Percentiles rank a stretch among this genome's conserved stretches.
phyloP scores from a whole-genome alignment of 352 stramenopile genomes.

The Phytophthora nicotianae region DNA sequence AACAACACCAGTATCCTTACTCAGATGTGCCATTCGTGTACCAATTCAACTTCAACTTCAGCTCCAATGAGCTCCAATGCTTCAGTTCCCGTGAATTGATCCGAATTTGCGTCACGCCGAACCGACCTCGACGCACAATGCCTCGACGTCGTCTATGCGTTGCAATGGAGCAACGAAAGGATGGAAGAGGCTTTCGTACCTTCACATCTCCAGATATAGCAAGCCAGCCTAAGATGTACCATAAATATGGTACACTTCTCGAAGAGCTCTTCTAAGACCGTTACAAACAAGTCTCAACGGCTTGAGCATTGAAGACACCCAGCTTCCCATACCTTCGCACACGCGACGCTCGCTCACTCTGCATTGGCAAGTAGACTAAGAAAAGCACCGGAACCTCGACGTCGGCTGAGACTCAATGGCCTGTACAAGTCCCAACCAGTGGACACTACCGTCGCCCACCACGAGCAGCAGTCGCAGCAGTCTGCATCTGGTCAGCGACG shows the following conservation, averaged over 20 bases:
- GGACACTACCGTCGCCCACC: conserved; percentile 16
- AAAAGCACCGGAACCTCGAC: background rate
- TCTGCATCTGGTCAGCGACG: conserved; percentile 8
- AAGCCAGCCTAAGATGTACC: conserved; percentile 13
- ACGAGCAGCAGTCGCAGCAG: conserved; percentile 23
- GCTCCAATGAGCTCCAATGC: conserved; percentile 13
- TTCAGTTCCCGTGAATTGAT: conserved; percentile 1
- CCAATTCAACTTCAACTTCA: conserved; percentile 24
- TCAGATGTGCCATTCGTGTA: conserved; percentile 51
- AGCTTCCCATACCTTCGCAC: background rate
- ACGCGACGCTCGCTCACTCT: background rate
- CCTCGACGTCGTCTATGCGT: conserved; percentile 9
- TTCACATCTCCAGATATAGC: conserved; percentile 31
- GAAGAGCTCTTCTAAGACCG: conserved; percentile 10
- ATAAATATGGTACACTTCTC: background rate
- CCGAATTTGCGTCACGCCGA: background rate
- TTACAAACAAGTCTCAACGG: conserved; percentile 16
- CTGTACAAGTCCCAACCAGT: conserved; percentile 31
- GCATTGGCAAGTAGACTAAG: conserved; percentile 18
- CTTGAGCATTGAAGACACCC: conserved; percentile 21
- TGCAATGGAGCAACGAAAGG: conserved; percentile 6
- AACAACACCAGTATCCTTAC: conserved; percentile 14
- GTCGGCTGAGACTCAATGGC: conserved; percentile 15
- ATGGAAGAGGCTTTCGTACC: conserved; percentile 5
- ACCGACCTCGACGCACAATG: conserved; percentile 8